A percentile compares a stretch with the other conserved stretches of the same genome.
Evolutionary conservation across 352 stramenopile species (phyloP).

Genomic region (Phytopythium vexans): DNA sequence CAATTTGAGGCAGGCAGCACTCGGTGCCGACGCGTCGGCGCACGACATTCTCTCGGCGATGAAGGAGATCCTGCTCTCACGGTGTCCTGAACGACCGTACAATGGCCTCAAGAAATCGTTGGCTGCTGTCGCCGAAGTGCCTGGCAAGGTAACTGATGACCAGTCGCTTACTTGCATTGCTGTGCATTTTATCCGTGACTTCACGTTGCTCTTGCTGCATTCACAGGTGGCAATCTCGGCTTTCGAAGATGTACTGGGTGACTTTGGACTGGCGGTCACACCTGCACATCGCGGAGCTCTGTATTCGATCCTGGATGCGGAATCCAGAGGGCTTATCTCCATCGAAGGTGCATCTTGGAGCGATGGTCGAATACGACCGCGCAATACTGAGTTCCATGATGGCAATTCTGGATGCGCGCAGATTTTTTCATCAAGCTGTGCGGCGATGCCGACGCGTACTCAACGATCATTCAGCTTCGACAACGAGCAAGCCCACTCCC

Average conservation of each 20-base stretch:
- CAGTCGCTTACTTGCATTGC: not conserved
- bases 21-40: conserved; percentile 41
- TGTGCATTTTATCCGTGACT: not conserved
- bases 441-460: conserved; percentile 56
- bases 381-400: not conserved
- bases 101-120: conserved; percentile 82
- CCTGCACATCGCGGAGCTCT: conserved; percentile 38
- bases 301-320: conserved; percentile 45
- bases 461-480: conserved; percentile 18
- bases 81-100: conserved; percentile 63
- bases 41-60: conserved; percentile 69
- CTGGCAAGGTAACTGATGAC: conserved; percentile 48
- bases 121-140: conserved; percentile 56
- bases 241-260: conserved; percentile 67
- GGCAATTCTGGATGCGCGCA: conserved; percentile 9
- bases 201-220: not conserved
- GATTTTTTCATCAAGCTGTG: conserved; percentile 79
- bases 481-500: conserved; percentile 4
- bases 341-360: conserved; percentile 54
- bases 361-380: too few species aligned
- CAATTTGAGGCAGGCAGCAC: conserved; percentile 52
- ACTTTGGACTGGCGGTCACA: conserved; percentile 57
- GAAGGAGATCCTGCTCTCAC: conserved; percentile 51
- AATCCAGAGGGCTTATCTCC: conserved; percentile 46
- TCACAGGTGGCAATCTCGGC: conserved; percentile 55